These are phyloP conservation scores for Macrophomina pseudophaseolina DNA, from an alignment of 2,329 filamentous ascomycete genomes.

Conservation along the genomic window DNA sequence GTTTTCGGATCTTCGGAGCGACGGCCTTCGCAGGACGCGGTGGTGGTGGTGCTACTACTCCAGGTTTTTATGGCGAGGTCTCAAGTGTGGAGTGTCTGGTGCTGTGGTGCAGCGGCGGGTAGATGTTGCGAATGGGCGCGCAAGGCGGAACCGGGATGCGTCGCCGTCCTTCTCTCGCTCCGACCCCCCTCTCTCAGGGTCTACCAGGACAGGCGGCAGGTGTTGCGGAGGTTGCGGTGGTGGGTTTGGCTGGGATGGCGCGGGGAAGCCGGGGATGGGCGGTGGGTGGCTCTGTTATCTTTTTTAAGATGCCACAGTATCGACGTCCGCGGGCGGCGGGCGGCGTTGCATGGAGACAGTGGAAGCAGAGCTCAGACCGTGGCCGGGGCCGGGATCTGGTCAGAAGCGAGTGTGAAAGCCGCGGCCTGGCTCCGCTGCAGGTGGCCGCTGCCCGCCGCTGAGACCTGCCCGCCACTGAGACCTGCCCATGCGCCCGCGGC, in stretches of 20 bases:
- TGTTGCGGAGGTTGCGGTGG: neutral
- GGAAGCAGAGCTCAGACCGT: neutral
- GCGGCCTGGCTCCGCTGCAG: slow-evolving; percentile 7
- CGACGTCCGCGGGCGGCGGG: neutral
- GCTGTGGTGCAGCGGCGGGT: neutral
- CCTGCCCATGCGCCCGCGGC: neutral
- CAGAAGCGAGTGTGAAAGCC: neutral
- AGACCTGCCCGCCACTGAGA: neutral
- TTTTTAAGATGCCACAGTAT: slow-evolving; percentile 18
- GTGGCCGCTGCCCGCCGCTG: slow-evolving; percentile 7
- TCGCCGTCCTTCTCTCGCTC: neutral
- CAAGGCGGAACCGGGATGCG: neutral
- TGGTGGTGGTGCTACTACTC: too few species aligned
- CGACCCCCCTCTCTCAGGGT: neutral
- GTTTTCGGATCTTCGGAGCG: too few species aligned
- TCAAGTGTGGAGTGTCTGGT: neutral
- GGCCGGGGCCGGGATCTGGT: neutral
- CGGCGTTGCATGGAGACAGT: neutral
- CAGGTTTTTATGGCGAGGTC: too few species aligned
- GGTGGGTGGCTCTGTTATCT: neutral
- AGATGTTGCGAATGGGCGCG: neutral
- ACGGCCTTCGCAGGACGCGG: too few species aligned
- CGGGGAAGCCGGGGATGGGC: neutral
- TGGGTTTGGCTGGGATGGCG: neutral
- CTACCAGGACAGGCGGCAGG: neutral